Conservation (phyloP, 768 basidiomycete species). For the Chalciporus pseudorubinellus region DNA sequence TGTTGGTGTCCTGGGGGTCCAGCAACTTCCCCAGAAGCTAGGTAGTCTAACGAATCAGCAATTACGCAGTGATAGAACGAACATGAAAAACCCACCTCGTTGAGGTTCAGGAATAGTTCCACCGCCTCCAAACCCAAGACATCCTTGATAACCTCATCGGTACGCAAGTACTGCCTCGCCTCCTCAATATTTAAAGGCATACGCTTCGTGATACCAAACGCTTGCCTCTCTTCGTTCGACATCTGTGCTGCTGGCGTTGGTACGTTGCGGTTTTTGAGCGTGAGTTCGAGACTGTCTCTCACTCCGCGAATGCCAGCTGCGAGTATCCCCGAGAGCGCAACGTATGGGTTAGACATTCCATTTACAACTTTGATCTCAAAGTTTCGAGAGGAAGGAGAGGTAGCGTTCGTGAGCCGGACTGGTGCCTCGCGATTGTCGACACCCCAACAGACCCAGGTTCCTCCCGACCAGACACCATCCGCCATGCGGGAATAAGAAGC, state of each 20-base stretch:
- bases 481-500: slow-evolving; percentile 62
- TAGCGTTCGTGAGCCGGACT: slow-evolving; percentile 51
- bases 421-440: slow-evolving; percentile 67
- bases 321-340: slow-evolving; percentile 56
- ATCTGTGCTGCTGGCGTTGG: slow-evolving; percentile 40
- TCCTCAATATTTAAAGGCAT: slow-evolving; percentile 50
- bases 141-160: slow-evolving; percentile 36
- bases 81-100: slow-evolving; percentile 40
- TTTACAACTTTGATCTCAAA: slow-evolving; percentile 65
- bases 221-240: slow-evolving; percentile 41
- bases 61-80: neutral
- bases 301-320: slow-evolving; percentile 56
- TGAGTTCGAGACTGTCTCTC: slow-evolving; percentile 35
- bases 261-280: slow-evolving; percentile 36
- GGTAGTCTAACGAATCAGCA: neutral
- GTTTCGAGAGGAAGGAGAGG: slow-evolving; percentile 48
- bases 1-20: slow-evolving; percentile 23
- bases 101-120: slow-evolving; percentile 45
- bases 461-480: slow-evolving; percentile 70
- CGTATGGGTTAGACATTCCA: slow-evolving; percentile 59
- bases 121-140: slow-evolving; percentile 48
- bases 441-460: slow-evolving; percentile 69
- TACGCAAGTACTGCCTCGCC: slow-evolving; percentile 41
- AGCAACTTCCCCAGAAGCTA: slow-evolving; percentile 24
- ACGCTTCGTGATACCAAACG: slow-evolving; percentile 47